These are phyloP conservation scores for Stagonosporopsis chrysanthemi DNA, from an alignment of 2,329 filamentous ascomycete species.

Conservation along the genomic window DNA sequence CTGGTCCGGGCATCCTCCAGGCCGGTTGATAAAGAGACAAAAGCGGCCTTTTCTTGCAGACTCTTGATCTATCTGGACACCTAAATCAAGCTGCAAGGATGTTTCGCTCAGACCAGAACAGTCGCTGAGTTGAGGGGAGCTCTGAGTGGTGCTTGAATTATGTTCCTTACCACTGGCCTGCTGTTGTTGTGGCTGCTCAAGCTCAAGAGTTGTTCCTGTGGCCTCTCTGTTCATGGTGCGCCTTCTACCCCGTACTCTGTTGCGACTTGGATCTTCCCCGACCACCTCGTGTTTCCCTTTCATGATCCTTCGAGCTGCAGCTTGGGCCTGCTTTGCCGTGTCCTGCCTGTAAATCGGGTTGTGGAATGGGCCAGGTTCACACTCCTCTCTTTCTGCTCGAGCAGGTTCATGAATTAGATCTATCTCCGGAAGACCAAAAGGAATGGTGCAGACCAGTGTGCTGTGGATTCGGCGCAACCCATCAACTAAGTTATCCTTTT, in stretches of 20 bases:
- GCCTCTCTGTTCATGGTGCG: background rate
- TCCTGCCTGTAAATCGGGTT: too few species aligned
- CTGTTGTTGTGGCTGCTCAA: background rate
- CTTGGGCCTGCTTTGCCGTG: too few species aligned
- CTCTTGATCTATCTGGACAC: background rate
- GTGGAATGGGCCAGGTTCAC: background rate
- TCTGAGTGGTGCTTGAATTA: too few species aligned
- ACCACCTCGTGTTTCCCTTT: background rate
- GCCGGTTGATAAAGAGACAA: background rate
- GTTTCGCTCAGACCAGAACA: background rate
- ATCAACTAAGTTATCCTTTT: background rate
- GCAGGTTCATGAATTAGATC: background rate
- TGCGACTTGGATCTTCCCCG: background rate
- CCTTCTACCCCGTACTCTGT: background rate
- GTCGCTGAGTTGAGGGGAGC: background rate
- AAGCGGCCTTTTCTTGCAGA: background rate
- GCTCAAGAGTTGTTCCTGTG: background rate
- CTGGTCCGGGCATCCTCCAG: background rate
- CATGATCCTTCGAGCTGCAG: too few species aligned
- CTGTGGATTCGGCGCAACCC: slow-evolving; percentile 4
- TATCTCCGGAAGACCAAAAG: background rate
- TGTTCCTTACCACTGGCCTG: too few species aligned
- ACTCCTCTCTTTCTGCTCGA: background rate
- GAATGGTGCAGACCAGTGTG: background rate
- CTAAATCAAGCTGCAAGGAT: background rate